These are phyloP conservation scores for Saccharomyces uvarum DNA, from an alignment of 1,139 yeast species.

Conservation along the genomic window DNA sequence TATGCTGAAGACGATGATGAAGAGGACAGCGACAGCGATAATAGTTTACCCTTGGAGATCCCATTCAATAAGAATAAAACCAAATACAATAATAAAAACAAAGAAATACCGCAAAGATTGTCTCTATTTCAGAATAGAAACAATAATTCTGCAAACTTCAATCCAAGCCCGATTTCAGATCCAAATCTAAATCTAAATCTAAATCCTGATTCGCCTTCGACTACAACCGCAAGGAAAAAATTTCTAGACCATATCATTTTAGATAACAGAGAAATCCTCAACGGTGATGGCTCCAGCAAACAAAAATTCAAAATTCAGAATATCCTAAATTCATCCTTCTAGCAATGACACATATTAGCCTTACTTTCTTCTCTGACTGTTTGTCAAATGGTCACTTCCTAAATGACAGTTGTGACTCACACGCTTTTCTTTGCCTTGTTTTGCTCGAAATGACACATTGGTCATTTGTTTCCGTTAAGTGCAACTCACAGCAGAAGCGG, in stretches of 20 bases:
- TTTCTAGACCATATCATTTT: slow-evolving; percentile 11
- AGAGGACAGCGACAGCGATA: slow-evolving; percentile 30
- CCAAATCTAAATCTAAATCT: neutral
- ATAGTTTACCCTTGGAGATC: slow-evolving; percentile 37
- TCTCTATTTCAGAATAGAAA: slow-evolving; percentile 12
- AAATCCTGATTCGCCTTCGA: neutral
- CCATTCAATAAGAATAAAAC: slow-evolving; percentile 19
- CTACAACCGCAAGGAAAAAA: neutral
- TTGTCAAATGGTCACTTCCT: neutral
- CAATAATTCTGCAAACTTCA: slow-evolving; percentile 4
- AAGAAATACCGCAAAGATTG: neutral
- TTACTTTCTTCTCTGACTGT: neutral
- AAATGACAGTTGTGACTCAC: neutral
- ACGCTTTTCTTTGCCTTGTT: neutral
- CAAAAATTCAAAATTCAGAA: neutral
- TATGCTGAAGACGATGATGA: slow-evolving; percentile 32
- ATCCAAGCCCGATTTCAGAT: neutral
- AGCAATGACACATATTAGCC: neutral
- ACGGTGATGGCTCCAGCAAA: neutral
- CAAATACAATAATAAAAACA: slow-evolving; percentile 1
- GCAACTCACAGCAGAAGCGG: neutral
- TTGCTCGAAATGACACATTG: neutral
- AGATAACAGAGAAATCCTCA: slow-evolving; percentile 1
- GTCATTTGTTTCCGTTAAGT: neutral
- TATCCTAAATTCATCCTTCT: neutral